Evolutionary conservation across 1,139 yeast species (phyloP), one percentile per base, ranked within the genome.

Genomic region (Lodderomyces beijingensis): DNA sequence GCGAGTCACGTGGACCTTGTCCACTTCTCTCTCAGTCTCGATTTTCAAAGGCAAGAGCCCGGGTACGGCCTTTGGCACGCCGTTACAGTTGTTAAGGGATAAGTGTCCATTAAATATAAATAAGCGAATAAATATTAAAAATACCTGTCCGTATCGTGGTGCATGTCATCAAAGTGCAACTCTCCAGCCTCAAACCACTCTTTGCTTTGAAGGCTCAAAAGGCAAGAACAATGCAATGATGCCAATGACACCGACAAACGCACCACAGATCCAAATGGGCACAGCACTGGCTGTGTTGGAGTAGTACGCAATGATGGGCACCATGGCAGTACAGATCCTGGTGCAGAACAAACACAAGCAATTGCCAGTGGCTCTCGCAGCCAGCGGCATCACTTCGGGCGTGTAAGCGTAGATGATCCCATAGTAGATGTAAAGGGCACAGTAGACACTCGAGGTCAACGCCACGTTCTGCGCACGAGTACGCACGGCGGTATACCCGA

Each of bases 201-300:
- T 52, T 33, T 49, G 51, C 33, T 49, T 57, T 25, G 50, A 44
- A 30, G 66, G 65, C 41, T 61, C 67, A 38, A 51, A 61, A 6
- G 66, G 65, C 36, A 60, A 48, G 8, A 51, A 39, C 26, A 59
- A 39, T 1, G 66, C 60, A 19, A 54, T 36, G 10, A 54, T 12
- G 1, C 63, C 66, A 41, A 60, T 53, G 4, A 50, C 36, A 7
- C 60, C 62, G 30, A 60, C 50, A 29, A 50, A 50, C 1, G 59
- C 60, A 5, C 61, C 65, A 49, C 65, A 60, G 15, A 56, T 47
- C 53, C 58, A 60, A 33, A 60, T 57, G 5, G 66, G 65, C n/a
- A 52, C 52, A 10, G 57, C 36, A 2, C 59, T 42, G 7, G 54
- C 35, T 16, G 62, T 55, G 34, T 56, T 43, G 5, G 59, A 45